Conservation (phyloP, 2,329 filamentous ascomycete species). For the Coniochaeta ligniaria region DNA sequence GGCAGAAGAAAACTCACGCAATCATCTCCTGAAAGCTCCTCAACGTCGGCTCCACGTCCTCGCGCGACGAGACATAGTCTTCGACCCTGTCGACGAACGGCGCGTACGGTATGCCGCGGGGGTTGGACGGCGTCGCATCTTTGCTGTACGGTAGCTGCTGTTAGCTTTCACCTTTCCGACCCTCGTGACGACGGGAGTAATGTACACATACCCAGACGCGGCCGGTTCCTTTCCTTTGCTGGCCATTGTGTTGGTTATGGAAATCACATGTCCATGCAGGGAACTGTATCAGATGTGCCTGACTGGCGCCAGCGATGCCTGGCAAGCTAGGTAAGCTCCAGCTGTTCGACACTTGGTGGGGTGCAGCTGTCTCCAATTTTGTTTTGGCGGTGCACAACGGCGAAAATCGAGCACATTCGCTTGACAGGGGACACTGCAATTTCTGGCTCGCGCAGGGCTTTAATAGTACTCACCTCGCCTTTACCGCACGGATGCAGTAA, state of each 20-base stretch:
- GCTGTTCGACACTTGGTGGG: background rate
- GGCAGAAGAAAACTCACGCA: slow-evolving; percentile 49
- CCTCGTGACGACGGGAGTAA: background rate
- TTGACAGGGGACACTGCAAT: background rate
- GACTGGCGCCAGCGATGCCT: background rate
- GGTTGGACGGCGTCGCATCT: slow-evolving; percentile 59
- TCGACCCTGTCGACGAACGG: slow-evolving; percentile 85
- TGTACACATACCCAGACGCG: slow-evolving; percentile 22
- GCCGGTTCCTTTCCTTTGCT: slow-evolving; percentile 30
- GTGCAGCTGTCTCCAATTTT: background rate
- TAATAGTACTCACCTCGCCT: too few relatives aligned
- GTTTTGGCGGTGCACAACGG: background rate
- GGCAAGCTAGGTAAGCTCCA: background rate
- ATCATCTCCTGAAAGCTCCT: slow-evolving; percentile 92
- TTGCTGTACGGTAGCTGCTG: slow-evolving; percentile 22
- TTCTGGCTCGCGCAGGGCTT: too few relatives aligned
- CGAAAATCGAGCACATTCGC: background rate
- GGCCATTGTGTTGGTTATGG: slow-evolving; percentile 23
- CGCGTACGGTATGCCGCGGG: slow-evolving; percentile 74
- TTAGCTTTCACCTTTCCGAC: background rate
- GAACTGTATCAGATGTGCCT: background rate
- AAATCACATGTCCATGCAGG: background rate
- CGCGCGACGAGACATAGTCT: slow-evolving; percentile 73
- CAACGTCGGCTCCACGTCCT: slow-evolving; percentile 73
- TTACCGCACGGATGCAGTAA: too few relatives aligned